phyloP scores from a whole-genome alignment of 108 stramenopile genomes.

The Pseudonitzschia multiseries region DNA sequence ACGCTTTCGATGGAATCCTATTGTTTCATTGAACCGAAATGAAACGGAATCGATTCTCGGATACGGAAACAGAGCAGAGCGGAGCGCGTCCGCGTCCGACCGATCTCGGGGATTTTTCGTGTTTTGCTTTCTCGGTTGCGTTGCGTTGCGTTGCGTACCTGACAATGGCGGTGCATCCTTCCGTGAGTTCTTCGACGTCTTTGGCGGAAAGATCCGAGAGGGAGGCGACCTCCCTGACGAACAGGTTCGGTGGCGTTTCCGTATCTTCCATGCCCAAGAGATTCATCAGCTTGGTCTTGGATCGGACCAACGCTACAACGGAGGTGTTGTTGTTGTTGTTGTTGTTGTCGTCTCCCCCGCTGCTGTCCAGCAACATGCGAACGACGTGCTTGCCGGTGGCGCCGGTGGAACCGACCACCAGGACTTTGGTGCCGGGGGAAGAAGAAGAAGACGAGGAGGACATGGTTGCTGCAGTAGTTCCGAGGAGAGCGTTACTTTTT shows the following conservation, averaged over 20 bases:
- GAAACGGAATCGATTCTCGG: too few relatives aligned
- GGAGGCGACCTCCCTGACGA: constrained; percentile 43
- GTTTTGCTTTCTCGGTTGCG: too few relatives aligned
- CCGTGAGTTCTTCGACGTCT: constrained; percentile 34
- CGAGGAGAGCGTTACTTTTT: too few relatives aligned
- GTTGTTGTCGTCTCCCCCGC: too few relatives aligned
- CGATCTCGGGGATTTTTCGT: too few relatives aligned
- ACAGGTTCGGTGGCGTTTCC: constrained; percentile 11
- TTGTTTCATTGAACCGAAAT: too few relatives aligned
- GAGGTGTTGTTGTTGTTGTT: too few relatives aligned
- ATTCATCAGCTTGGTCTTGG: constrained; percentile 37
- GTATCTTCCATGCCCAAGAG: background rate
- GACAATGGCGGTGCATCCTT: constrained; percentile 47
- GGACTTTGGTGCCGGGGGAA: constrained; percentile 1
- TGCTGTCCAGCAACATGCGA: constrained; percentile 42
- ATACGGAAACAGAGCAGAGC: too few relatives aligned
- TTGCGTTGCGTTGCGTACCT: background rate
- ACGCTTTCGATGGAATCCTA: too few relatives aligned
- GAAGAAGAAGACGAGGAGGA: too few relatives aligned
- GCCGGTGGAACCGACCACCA: constrained; percentile 63
- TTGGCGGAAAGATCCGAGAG: constrained; percentile 44
- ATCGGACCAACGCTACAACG: constrained; percentile 51
- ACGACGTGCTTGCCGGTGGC: constrained; percentile 66
- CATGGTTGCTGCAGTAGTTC: too few relatives aligned
- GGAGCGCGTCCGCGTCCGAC: too few relatives aligned